Percentiles rank a stretch among this genome's conserved stretches.
Evolutionary conservation across 2,329 filamentous ascomycete species (phyloP).

Genomic region (Orbilia javanica): DNA sequence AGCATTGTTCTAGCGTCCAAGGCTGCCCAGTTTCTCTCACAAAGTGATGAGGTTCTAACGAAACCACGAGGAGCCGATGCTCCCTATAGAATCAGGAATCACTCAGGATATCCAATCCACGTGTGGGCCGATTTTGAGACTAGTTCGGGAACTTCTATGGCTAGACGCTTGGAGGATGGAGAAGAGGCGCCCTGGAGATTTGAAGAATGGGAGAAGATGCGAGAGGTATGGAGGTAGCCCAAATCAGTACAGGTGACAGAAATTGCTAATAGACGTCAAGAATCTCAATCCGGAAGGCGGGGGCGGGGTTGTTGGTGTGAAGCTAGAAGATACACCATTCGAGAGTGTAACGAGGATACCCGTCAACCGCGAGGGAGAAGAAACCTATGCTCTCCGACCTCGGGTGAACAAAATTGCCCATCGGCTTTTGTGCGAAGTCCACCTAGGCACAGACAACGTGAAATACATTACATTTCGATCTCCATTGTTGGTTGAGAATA

Average conservation of each 20-base stretch:
- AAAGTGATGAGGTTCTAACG: conserved; percentile 89
- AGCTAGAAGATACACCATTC: conserved; percentile 92
- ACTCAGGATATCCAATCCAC: conserved; percentile 90
- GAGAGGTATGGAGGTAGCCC: conserved; percentile 67
- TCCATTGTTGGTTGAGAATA: conserved; percentile 91
- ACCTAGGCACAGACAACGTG: conserved; percentile 91
- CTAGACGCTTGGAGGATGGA: conserved; percentile 84
- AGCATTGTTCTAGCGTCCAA: conserved; percentile 94
- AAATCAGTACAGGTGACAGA: neutral
- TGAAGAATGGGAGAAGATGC: conserved; percentile 95
- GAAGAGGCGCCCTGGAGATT: conserved; percentile 96
- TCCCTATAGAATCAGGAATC: conserved; percentile 92
- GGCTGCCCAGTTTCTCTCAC: conserved; percentile 88
- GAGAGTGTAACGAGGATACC: conserved; percentile 88
- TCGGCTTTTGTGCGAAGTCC: conserved; percentile 90
- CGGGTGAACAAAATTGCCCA: conserved; percentile 87
- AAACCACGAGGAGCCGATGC: conserved; percentile 93
- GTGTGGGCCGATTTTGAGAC: conserved; percentile 73
- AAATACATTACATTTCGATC: conserved; percentile 98
- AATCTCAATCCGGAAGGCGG: conserved; percentile 86
- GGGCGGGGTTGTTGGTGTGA: conserved; percentile 82
- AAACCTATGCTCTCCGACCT: conserved; percentile 87
- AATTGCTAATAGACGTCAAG: conserved; percentile 65
- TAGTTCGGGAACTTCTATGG: conserved; percentile 66
- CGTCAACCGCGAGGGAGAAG: conserved; percentile 93